These are phyloP conservation scores for Trichophyton mentagrophytes DNA, from an alignment of 2,329 filamentous ascomycete genomes.

Conservation along the genomic window DNA sequence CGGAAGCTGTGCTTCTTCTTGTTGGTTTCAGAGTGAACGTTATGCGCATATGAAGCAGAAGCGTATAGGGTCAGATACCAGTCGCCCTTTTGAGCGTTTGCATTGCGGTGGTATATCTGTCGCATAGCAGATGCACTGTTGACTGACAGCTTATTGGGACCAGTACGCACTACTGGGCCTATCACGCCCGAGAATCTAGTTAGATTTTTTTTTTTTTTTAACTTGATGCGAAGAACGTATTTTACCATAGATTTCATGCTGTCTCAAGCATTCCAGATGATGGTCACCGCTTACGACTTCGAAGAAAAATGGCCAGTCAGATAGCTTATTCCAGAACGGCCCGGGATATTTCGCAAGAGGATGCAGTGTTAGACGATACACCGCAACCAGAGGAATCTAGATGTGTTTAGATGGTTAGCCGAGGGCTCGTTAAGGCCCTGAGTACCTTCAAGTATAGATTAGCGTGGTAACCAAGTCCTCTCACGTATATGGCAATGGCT, in stretches of 20 bases:
- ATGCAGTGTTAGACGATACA: constrained; percentile 13
- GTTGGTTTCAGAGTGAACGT: constrained; percentile 13
- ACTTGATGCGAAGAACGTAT: not conserved
- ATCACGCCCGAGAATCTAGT: not conserved
- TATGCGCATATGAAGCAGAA: constrained; percentile 10
- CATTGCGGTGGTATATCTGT: constrained; percentile 34
- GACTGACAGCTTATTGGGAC: constrained; percentile 64
- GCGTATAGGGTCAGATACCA: constrained; percentile 30
- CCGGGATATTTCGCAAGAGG: constrained; percentile 14
- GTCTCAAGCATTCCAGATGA: constrained; percentile 10
- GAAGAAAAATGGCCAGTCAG: constrained; percentile 6
- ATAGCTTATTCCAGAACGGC: constrained; percentile 10
- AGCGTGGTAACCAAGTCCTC: not conserved
- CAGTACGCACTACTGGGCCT: constrained; percentile 57
- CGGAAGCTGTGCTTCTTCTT: constrained; percentile 13
- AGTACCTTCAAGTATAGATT: not conserved
- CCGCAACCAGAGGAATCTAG: not conserved
- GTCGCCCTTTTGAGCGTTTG: constrained; percentile 18
- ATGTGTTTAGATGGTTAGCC: not conserved
- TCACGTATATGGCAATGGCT: not conserved
- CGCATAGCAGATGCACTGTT: constrained; percentile 58
- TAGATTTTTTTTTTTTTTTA: not conserved
- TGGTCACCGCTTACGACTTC: constrained; percentile 10
- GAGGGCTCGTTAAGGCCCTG: not conserved
- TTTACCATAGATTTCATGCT: constrained; percentile 25